These are phyloP conservation scores for Ophiostoma ulmi DNA, from an alignment of 2,329 filamentous ascomycete species.

Conservation along the genomic window DNA sequence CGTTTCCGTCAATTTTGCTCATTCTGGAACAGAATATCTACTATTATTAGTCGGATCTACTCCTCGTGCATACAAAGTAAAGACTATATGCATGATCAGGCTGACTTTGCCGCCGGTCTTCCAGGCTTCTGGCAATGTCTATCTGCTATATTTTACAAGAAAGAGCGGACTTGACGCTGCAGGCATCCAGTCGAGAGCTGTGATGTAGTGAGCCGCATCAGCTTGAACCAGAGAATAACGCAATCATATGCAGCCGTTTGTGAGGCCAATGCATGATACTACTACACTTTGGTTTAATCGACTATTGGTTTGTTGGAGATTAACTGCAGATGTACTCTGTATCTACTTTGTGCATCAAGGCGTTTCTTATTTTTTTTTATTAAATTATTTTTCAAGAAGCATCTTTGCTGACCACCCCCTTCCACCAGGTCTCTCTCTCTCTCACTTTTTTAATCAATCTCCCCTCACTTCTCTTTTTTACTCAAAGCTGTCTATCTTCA, in stretches of 20 bases:
- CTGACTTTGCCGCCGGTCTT: background rate
- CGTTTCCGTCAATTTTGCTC: background rate
- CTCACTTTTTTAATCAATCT: no score
- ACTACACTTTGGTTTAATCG: background rate
- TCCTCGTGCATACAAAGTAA: background rate
- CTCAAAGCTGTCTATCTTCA: background rate
- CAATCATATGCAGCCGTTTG: background rate
- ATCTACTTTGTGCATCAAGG: background rate
- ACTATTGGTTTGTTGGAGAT: background rate
- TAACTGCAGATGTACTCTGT: background rate
- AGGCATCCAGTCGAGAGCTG: background rate
- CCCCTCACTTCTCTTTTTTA: background rate
- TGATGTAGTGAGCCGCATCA: background rate
- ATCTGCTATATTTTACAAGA: background rate
- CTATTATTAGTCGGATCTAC: background rate
- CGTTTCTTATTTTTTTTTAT: no score
- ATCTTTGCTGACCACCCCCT: background rate
- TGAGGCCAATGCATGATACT: background rate
- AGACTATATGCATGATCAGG: background rate
- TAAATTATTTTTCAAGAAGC: background rate
- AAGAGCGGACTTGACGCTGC: background rate
- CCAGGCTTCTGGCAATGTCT: background rate
- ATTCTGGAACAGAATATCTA: background rate
- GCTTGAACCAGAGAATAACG: background rate
- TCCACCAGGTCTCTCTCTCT: background rate